These are phyloP conservation scores for Metschnikowia picachoensis DNA, from an alignment of 805 yeast species.

Conservation along the genomic window DNA sequence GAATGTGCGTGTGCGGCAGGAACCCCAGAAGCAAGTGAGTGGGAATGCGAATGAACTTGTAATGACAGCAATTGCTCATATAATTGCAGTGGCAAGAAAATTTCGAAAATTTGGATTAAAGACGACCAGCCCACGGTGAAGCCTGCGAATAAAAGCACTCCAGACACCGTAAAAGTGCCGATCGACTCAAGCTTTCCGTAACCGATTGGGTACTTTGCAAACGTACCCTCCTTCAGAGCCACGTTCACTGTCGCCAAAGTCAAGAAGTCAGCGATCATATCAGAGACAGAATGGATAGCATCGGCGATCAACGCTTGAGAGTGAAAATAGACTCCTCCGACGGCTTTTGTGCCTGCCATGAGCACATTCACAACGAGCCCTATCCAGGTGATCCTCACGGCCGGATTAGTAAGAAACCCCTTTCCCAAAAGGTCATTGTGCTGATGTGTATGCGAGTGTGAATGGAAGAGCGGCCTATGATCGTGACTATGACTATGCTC, in stretches of 20 bases:
- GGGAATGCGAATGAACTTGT: slow-evolving; percentile 53
- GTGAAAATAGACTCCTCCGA: slow-evolving; percentile 89
- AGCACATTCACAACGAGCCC: slow-evolving; percentile 81
- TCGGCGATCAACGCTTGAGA: slow-evolving; percentile 94
- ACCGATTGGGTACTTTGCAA: slow-evolving; percentile 75
- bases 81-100: slow-evolving; percentile 58
- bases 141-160: slow-evolving; percentile 82
- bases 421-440: slow-evolving; percentile 38
- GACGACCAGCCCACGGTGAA: slow-evolving; percentile 87
- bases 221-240: slow-evolving; percentile 52
- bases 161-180: slow-evolving; percentile 86
- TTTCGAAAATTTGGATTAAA: slow-evolving; percentile 61
- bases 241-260: slow-evolving; percentile 86
- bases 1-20: slow-evolving; percentile 15
- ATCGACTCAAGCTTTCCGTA: slow-evolving; percentile 91
- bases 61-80: slow-evolving; percentile 50
- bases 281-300: slow-evolving; percentile 89
- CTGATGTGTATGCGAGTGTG: slow-evolving; percentile 32
- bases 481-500: slow-evolving; percentile 12
- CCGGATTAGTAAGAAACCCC: slow-evolving; percentile 57
- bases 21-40: slow-evolving; percentile 23
- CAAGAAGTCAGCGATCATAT: slow-evolving; percentile 82
- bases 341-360: slow-evolving; percentile 81
- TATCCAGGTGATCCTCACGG: slow-evolving; percentile 88
- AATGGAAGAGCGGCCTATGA: slow-evolving; percentile 21